Conservation (phyloP, 2,329 filamentous ascomycete genomes). For the Pseudopithomyces chartarum region DNA sequence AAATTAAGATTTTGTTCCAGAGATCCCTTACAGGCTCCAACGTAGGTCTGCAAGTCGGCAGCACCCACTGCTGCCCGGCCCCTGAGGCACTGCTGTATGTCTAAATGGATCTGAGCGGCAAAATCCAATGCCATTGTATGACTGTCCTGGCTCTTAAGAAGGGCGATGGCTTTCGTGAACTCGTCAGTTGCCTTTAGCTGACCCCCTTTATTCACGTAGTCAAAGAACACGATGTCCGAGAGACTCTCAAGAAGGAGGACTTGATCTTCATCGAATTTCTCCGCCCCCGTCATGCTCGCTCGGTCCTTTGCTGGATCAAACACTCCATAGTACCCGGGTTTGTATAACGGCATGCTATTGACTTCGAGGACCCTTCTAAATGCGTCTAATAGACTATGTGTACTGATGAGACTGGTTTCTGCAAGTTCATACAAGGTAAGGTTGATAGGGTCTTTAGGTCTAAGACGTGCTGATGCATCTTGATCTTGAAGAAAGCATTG, state of each 20-base stretch:
- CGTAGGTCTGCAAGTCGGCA: neutral
- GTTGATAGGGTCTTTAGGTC: neutral
- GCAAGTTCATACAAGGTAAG: neutral
- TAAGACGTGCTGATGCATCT: neutral
- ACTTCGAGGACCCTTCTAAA: neutral
- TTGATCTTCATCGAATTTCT: constrained; percentile 43
- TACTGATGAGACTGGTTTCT: neutral
- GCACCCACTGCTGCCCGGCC: neutral
- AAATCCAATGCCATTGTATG: constrained; percentile 6
- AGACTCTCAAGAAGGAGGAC: constrained; percentile 34
- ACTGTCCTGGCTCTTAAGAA: constrained; percentile 5
- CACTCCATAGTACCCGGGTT: constrained; percentile 30
- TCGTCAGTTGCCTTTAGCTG: constrained; percentile 9
- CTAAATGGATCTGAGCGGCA: constrained; percentile 1
- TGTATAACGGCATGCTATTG: neutral
- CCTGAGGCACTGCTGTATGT: neutral
- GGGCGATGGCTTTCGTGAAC: constrained; percentile 11
- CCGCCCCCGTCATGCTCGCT: constrained; percentile 24
- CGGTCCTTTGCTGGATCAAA: constrained; percentile 37
- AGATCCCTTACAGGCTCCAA: neutral
- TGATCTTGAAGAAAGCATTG: no score
- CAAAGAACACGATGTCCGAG: constrained; percentile 26
- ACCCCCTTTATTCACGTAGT: constrained; percentile 14
- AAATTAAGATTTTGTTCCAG: neutral
- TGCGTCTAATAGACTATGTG: neutral